Percentiles rank a stretch among this genome's conserved stretches.
These are phyloP conservation scores for Termitomyces sp. DNA, from an alignment of 768 basidiomycete genomes.

Conservation along the genomic window DNA sequence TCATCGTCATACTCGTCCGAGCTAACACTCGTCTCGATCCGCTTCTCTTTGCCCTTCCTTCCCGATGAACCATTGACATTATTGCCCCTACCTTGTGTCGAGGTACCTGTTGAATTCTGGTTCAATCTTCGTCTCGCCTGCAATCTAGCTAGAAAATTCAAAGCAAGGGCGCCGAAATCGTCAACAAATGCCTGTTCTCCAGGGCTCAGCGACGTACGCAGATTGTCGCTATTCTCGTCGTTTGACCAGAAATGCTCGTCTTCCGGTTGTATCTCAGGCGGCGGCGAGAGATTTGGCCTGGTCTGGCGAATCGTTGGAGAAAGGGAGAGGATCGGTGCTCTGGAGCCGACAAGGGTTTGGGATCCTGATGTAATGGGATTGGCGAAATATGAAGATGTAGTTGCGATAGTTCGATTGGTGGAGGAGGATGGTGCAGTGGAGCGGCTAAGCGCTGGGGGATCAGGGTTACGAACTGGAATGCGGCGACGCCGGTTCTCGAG, in stretches of 20 bases:
- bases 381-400: constrained; percentile 21
- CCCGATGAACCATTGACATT: not conserved
- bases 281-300: constrained; percentile 5
- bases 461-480: constrained; percentile 24
- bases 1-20: constrained; percentile 21
- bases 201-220: constrained; percentile 10
- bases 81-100: not conserved
- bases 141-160: constrained; percentile 11
- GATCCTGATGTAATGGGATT: constrained; percentile 5
- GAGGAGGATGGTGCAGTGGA: not conserved
- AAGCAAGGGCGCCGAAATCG: constrained; percentile 3
- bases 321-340: constrained; percentile 16
- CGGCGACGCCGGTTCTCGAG: constrained; percentile 38
- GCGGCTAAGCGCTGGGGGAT: constrained; percentile 2
- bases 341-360: constrained; percentile 8
- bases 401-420: not conserved
- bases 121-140: not conserved
- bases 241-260: constrained; percentile 20
- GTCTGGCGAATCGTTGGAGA: constrained; percentile 19
- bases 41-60: constrained; percentile 7
- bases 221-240: constrained; percentile 9
- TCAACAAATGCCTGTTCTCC: constrained; percentile 2
- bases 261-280: constrained; percentile 14
- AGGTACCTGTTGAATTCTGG: not conserved
- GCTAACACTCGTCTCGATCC: constrained; percentile 1